Conservation (phyloP, 1,284 basidiomycete genomes). For the Trametes sp. region DNA sequence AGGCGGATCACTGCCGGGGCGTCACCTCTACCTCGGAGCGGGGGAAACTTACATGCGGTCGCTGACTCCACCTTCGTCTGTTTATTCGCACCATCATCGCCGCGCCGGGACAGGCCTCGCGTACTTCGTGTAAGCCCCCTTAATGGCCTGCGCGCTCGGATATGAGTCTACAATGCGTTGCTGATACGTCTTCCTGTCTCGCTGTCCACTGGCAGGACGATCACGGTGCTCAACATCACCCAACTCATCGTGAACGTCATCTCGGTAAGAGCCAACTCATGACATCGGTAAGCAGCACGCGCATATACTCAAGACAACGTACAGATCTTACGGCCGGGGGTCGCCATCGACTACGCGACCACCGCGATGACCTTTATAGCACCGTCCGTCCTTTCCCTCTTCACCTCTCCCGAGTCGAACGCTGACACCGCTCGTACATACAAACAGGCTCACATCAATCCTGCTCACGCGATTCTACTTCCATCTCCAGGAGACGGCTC, state of each 20-base stretch:
- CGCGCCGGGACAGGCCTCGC: background rate
- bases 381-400: background rate
- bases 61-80: background rate
- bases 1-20: no score
- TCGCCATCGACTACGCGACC: background rate
- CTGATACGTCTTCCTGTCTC: no score
- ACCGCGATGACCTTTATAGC: background rate
- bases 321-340: background rate
- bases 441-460: constrained; percentile 1
- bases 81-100: no score
- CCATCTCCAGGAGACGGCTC: background rate
- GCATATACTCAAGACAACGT: background rate
- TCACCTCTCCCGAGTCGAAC: background rate
- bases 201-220: background rate
- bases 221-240: background rate
- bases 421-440: background rate
- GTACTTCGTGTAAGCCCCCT: background rate
- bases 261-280: background rate
- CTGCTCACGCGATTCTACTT: constrained; percentile 2
- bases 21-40: no score
- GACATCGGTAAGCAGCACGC: no score
- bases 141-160: no score
- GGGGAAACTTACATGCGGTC: no score
- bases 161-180: no score
- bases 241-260: background rate